These are phyloP conservation scores for Vickermania spadyakhi DNA, from an alignment of 208 protist genomes.

Conservation along the genomic window DNA sequence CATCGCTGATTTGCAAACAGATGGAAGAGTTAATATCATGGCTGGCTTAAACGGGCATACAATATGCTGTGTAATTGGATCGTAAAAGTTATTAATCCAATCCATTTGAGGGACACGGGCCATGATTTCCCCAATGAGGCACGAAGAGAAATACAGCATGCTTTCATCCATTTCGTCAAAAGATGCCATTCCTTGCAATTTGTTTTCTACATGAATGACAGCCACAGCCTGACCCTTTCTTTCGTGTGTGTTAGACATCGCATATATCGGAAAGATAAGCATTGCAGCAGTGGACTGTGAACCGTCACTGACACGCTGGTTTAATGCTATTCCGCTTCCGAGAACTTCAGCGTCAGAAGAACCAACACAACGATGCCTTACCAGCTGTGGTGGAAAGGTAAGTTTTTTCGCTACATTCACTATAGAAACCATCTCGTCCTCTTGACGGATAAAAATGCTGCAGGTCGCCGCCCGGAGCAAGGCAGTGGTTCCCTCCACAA, in stretches of 20 bases:
- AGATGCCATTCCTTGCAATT: conserved; percentile 24
- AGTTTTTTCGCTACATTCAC: conserved; percentile 61
- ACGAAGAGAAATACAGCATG: conserved; percentile 38
- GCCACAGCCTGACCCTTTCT: conserved; percentile 20
- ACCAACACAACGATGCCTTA: conserved; percentile 54
- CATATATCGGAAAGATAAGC: conserved; percentile 68
- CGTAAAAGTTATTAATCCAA: conserved; percentile 69
- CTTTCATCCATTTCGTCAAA: conserved; percentile 59
- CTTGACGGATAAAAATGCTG: conserved; percentile 65
- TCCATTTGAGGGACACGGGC: conserved; percentile 59
- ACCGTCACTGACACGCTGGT: conserved; percentile 39
- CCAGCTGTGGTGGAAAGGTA: conserved; percentile 63
- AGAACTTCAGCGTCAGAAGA: conserved; percentile 74
- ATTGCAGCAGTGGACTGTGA: conserved; percentile 25
- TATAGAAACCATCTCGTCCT: conserved; percentile 77
- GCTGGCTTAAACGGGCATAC: conserved; percentile 56
- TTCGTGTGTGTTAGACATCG: conserved; percentile 4
- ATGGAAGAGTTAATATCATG: conserved; percentile 13
- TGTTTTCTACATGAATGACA: conserved; percentile 68
- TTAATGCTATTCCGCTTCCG: conserved; percentile 74
- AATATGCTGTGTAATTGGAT: conserved; percentile 81
- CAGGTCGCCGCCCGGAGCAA: conserved; percentile 43
- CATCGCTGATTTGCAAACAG: not conserved
- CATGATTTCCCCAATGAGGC: conserved; percentile 71
- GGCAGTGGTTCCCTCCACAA: conserved; percentile 46